Evolutionary conservation across 2,329 filamentous ascomycete species (phyloP).

Genomic region (Penicillium sp.): DNA sequence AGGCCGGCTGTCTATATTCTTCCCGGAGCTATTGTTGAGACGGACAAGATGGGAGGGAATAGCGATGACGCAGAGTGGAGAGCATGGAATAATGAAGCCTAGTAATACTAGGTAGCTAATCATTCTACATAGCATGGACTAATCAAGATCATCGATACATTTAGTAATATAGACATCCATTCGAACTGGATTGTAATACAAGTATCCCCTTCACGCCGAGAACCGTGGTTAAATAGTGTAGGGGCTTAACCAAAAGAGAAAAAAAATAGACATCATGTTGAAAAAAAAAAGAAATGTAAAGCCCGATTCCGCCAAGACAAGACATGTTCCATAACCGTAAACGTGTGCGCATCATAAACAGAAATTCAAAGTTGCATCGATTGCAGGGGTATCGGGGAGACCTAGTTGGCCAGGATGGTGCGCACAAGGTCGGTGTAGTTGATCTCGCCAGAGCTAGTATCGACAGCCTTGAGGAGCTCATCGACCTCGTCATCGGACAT

Average conservation of each 20-base stretch:
- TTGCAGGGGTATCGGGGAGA: not conserved
- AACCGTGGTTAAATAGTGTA: not conserved
- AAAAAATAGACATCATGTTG: not conserved
- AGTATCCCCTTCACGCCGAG: not conserved
- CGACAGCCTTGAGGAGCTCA: slow-evolving; percentile 96
- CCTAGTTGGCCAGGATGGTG: slow-evolving; percentile 78
- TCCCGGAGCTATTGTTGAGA: slow-evolving; percentile 59
- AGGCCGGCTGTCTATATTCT: slow-evolving; percentile 59
- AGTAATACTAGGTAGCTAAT: not conserved
- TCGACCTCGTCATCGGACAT: slow-evolving; percentile 99
- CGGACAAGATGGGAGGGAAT: slow-evolving; percentile 51
- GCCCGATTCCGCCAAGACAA: slow-evolving; percentile 1
- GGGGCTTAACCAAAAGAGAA: not conserved
- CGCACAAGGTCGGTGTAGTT: slow-evolving; percentile 92
- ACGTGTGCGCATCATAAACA: slow-evolving; percentile 1
- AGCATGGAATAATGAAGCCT: slow-evolving; percentile 22
- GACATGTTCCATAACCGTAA: slow-evolving; percentile 8
- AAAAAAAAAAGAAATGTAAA: not conserved
- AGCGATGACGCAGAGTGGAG: slow-evolving; percentile 39
- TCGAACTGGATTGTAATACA: not conserved
- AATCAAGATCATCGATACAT: not conserved
- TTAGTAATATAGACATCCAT: not conserved
- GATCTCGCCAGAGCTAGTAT: slow-evolving; percentile 93
- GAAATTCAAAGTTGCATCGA: not conserved
- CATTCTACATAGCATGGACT: slow-evolving; percentile 1